Conservation (phyloP, 2,329 filamentous ascomycete genomes). For the Arthrobotrys sinensis region DNA sequence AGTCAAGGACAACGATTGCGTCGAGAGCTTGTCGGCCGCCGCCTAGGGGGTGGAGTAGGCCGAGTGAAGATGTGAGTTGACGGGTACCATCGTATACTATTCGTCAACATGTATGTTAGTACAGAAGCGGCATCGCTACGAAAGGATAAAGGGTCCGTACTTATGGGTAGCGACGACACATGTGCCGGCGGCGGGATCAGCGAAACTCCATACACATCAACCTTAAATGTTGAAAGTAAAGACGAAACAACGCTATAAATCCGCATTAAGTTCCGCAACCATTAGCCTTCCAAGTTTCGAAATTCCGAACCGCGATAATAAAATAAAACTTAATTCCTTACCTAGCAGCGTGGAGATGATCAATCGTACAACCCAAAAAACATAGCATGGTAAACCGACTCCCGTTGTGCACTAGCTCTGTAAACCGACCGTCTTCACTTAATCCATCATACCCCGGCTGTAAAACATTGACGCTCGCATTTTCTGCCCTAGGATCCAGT, state of each 20-base stretch:
- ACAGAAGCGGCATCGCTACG: background rate
- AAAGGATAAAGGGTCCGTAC: conserved; percentile 18
- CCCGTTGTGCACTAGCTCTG: conserved; percentile 57
- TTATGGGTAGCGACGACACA: conserved; percentile 58
- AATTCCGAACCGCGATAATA: conserved; percentile 27
- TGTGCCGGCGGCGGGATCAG: conserved; percentile 48
- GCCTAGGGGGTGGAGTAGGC: conserved; percentile 69
- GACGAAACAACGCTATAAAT: conserved; percentile 55
- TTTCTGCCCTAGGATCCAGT: conserved; percentile 61
- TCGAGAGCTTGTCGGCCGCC: conserved; percentile 69
- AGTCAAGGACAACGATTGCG: conserved; percentile 69
- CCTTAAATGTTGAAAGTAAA: conserved; percentile 53
- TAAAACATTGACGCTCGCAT: conserved; percentile 61
- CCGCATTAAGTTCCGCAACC: background rate
- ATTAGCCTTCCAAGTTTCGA: conserved; percentile 29
- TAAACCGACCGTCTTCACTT: conserved; percentile 57
- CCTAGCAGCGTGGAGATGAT: conserved; percentile 63
- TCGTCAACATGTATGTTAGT: conserved; percentile 1
- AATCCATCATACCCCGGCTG: conserved; percentile 59
- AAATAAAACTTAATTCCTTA: conserved; percentile 21
- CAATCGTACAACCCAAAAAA: conserved; percentile 63
- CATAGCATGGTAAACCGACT: conserved; percentile 64
- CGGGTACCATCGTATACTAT: conserved; percentile 65
- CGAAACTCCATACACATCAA: conserved; percentile 56
- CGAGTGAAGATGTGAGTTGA: conserved; percentile 65